A percentile compares a stretch with the other conserved stretches of the same genome.
phyloP scores from a whole-genome alignment of 2,329 filamentous ascomycete genomes.

The Neoascochyta sp. region DNA sequence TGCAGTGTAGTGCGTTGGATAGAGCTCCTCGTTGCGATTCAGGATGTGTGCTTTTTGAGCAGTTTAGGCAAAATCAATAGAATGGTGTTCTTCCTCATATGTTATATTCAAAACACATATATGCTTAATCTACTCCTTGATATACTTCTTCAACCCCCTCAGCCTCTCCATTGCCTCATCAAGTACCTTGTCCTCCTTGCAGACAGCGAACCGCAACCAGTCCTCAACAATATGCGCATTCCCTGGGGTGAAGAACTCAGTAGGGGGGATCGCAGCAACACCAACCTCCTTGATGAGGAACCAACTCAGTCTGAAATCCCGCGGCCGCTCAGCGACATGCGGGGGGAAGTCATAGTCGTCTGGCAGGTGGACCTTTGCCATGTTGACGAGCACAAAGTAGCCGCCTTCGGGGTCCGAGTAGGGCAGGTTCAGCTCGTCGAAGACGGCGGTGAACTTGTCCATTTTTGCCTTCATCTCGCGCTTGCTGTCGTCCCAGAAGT shows the following conservation, averaged over 20 bases:
- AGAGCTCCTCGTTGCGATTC: too few relatives aligned
- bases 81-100: too few relatives aligned
- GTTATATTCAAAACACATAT: too few relatives aligned
- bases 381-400: slow-evolving; percentile 95
- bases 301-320: slow-evolving; percentile 94
- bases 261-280: slow-evolving; percentile 92
- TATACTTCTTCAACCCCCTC: slow-evolving; percentile 50
- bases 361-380: slow-evolving; percentile 81
- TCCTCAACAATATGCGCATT: slow-evolving; percentile 87
- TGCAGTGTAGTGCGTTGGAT: too few relatives aligned
- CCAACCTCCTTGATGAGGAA: slow-evolving; percentile 96
- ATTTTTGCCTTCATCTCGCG: slow-evolving; percentile 88
- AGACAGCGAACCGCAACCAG: slow-evolving; percentile 92
- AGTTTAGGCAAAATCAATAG: too few relatives aligned
- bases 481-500: slow-evolving; percentile 84
- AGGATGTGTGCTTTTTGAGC: too few relatives aligned
- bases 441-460: slow-evolving; percentile 71
- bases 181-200: slow-evolving; percentile 81
- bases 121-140: slow-evolving; percentile 35
- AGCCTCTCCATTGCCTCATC: slow-evolving; percentile 50
- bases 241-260: slow-evolving; percentile 87
- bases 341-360: slow-evolving; percentile 81
- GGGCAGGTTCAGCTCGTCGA: slow-evolving; percentile 47
- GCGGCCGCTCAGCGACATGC: slow-evolving; percentile 78
- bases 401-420: slow-evolving; percentile 94